Base-by-base conservation (phyloP, 306 rosid species). In the Gillenia trifoliata region DNA sequence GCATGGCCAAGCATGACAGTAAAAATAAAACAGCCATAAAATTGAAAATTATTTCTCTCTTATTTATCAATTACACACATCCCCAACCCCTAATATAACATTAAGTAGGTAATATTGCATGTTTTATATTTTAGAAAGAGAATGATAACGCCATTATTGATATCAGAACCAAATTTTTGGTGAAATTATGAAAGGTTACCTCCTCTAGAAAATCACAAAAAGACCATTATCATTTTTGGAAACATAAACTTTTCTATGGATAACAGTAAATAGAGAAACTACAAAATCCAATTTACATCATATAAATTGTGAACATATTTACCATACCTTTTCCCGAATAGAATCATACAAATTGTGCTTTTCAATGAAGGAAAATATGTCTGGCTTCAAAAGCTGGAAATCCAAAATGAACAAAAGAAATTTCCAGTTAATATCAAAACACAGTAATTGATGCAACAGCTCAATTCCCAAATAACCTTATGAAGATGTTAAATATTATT, bases 321-420 rank as follows among this genome's bases (percentile, higher is more conserved):
- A 68, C 29, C 67, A 83, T 92, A 91, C 97, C 99, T 94, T 91
- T 60, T 89, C 99, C 63, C 84, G 91, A 77, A 92, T 83, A 63
- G 85, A 82, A 62, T 94, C 95, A 1, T 90, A 91, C 54, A 94
- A 83, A 84, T 87, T 90, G 83, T 94, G 85, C 64, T 87, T 88
- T 57, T 92, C 96, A 29, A 94, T 92, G 86, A 94, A 94, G 84
- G 91, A 92, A 88, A 94, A 94, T 75, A 89, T 81, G 72, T 83
- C 97, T 75, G 96, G 97, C 80, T 88, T 90, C 90, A 90, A 45
- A 68, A 92, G 96, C 98, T 94, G 98, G 79, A 87, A 84, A 33
- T 62, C 50, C 61, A 85, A 71, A 56, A 15, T 50, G 52, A 76
- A 66, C 31, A 69, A 31, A 75, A 55, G 22, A 47, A 36, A 65